Conservation (phyloP, 163 green algal species). For the Trebouxiophyceae sp. region DNA sequence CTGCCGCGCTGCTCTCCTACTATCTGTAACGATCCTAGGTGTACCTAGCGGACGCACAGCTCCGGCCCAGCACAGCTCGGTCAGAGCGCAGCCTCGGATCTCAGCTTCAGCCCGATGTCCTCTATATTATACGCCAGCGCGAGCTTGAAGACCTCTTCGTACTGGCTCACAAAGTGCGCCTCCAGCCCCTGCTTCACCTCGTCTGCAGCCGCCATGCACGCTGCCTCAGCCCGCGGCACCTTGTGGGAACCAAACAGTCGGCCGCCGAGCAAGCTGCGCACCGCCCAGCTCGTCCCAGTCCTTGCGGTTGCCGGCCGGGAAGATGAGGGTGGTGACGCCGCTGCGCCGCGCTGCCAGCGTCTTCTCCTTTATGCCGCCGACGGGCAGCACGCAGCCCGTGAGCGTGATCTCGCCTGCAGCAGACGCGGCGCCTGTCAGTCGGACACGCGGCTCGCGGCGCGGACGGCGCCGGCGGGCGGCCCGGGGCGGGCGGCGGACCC, state of each 20-base stretch:
- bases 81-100: too few relatives aligned
- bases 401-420: constrained; percentile 79
- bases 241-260: too few relatives aligned
- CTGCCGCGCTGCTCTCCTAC: too few relatives aligned
- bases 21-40: too few relatives aligned
- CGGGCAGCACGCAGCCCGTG: constrained; percentile 86
- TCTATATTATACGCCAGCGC: constrained; percentile 21
- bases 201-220: constrained; percentile 15
- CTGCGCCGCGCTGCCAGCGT: constrained; percentile 69
- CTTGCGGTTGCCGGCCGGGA: constrained; percentile 73
- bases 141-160: constrained; percentile 65
- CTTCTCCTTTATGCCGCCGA: constrained; percentile 95
- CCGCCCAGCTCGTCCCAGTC: constrained; percentile 81
- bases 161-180: constrained; percentile 73
- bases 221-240: too few relatives aligned
- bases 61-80: too few relatives aligned
- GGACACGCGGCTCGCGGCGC: too few relatives aligned
- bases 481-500: constrained; percentile 20
- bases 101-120: too few relatives aligned
- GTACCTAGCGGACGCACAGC: too few relatives aligned
- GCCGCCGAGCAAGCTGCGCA: too few relatives aligned
- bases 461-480: neutral
- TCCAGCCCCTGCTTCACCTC: constrained; percentile 71
- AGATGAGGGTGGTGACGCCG: constrained; percentile 64
- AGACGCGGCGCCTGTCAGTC: neutral